Evolutionary conservation across 306 rosid genomes (phyloP).

Genomic region (cucumber (Cucumis sativus)): Cucumber_9930_V3 NC_026656.2:15668501-15669000

Average conservation of each 20-base stretch:
- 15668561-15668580: constrained; percentile 80
- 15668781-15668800: neutral
- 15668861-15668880: neutral
- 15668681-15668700: no score
- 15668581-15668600: constrained; percentile 85
- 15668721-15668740: neutral
- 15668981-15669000: neutral
- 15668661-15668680: constrained; percentile 9
- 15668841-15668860: neutral
- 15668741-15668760: neutral
- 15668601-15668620: constrained; percentile 98
- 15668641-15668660: neutral
- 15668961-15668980: neutral
- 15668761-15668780: neutral
- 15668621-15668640: constrained; percentile 77
- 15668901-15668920: neutral
- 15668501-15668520: constrained; percentile 65
- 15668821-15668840: neutral
- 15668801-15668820: neutral
- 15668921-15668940: neutral
- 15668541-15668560: constrained; percentile 87
- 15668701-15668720: neutral
- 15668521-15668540: constrained; percentile 75
- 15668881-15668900: neutral
- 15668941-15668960: neutral